These are phyloP conservation scores for Blumeriella jaapii DNA, from an alignment of 2,329 filamentous ascomycete genomes.

Conservation along the genomic window DNA sequence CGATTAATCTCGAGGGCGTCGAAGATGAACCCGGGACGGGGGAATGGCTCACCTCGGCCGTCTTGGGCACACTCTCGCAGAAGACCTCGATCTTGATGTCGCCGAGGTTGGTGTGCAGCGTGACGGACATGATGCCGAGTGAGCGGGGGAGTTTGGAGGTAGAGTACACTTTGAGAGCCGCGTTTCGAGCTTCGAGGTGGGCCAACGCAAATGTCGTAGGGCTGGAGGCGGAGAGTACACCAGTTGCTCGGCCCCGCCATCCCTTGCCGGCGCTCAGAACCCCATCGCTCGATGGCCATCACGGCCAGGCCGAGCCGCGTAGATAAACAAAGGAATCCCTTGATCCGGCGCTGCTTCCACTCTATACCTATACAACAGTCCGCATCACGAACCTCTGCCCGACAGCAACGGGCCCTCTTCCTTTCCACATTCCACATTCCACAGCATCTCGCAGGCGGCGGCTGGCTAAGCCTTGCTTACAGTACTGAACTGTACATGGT, in stretches of 20 bases:
- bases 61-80: constrained; percentile 88
- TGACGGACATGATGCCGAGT: constrained; percentile 45
- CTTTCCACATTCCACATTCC: too few species aligned
- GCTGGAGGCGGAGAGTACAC: constrained; percentile 6
- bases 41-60: constrained; percentile 54
- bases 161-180: neutral
- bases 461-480: constrained; percentile 23
- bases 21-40: too few species aligned
- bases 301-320: too few species aligned
- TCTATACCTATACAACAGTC: too few species aligned
- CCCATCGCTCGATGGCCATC: too few species aligned
- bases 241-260: constrained; percentile 1
- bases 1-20: constrained; percentile 9
- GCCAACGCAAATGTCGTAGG: neutral
- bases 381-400: too few species aligned
- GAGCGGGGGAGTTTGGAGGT: neutral
- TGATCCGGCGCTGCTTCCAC: too few species aligned
- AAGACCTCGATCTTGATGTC: constrained; percentile 94
- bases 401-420: too few species aligned
- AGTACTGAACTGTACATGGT: too few species aligned
- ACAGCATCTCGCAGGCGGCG: too few species aligned
- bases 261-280: constrained; percentile 1
- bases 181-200: neutral
- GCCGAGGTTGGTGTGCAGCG: constrained; percentile 77
- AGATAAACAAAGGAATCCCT: too few species aligned